phyloP scores from a whole-genome alignment of 2,329 filamentous ascomycete genomes.

The Coniochaeta sp. region DNA sequence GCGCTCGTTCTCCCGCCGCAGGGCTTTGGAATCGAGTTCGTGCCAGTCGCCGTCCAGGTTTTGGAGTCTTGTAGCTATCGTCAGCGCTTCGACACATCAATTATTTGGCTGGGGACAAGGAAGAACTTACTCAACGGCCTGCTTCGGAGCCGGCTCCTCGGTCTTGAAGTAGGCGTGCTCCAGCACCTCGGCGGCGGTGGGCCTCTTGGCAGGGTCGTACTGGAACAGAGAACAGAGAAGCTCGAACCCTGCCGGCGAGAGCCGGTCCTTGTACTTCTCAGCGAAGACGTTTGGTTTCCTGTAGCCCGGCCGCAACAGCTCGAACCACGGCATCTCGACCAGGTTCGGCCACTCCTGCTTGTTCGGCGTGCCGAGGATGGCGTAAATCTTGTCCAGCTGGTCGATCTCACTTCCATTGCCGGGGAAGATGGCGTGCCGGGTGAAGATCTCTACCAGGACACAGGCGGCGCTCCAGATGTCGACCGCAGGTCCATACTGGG shows the following conservation, averaged over 20 bases:
- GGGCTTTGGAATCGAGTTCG: conserved; percentile 93
- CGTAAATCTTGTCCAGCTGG: conserved; percentile 95
- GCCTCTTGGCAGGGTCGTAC: conserved; percentile 79
- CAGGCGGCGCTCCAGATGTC: conserved; percentile 98
- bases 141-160: conserved; percentile 70
- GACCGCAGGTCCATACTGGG: conserved; percentile 80
- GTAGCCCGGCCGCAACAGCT: conserved; percentile 73
- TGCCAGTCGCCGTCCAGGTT: conserved; percentile 92
- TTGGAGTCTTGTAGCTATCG: conserved; percentile 49
- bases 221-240: conserved; percentile 77
- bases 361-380: conserved; percentile 80
- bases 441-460: conserved; percentile 95
- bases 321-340: conserved; percentile 95
- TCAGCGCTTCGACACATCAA: no score
- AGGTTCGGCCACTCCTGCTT: conserved; percentile 80
- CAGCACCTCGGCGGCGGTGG: conserved; percentile 75
- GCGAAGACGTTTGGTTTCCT: conserved; percentile 69
- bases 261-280: conserved; percentile 69
- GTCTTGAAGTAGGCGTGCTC: conserved; percentile 80
- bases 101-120: no score
- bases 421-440: conserved; percentile 85
- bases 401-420: conserved; percentile 94
- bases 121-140: conserved; percentile 68
- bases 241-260: conserved; percentile 77
- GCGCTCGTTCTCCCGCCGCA: conserved; percentile 81